Percentiles rank a stretch among this genome's conserved stretches.
phyloP scores from a whole-genome alignment of 345 rosid species.

The Citrus glauca region DNA sequence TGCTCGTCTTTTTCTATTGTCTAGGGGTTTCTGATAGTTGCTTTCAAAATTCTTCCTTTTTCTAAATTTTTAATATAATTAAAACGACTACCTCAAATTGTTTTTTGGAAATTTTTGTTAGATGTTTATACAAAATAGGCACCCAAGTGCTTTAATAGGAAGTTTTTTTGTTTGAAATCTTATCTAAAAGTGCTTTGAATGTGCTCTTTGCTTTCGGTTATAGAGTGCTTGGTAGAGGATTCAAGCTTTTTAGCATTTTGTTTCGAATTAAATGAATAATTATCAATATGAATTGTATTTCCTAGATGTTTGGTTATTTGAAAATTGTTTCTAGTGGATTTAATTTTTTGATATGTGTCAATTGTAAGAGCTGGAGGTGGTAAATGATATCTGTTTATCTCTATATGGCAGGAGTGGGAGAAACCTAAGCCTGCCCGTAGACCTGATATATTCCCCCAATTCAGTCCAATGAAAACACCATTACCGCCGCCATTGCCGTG shows the following conservation, averaged over 20 bases:
- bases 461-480: conserved; percentile 80
- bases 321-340: neutral
- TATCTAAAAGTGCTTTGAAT: neutral
- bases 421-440: conserved; percentile 75
- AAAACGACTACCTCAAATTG: no score
- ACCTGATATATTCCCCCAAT: conserved; percentile 69
- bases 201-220: neutral
- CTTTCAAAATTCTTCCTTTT: neutral
- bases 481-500: conserved; percentile 69
- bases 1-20: neutral
- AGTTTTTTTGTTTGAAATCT: neutral
- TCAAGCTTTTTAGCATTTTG: neutral
- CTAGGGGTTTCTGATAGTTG: neutral
- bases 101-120: no score
- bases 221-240: neutral
- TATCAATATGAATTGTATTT: neutral
- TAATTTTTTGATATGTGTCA: neutral
- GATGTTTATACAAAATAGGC: neutral
- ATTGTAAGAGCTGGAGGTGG: neutral
- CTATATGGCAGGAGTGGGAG: conserved; percentile 60
- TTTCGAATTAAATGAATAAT: neutral
- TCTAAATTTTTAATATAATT: no score
- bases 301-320: neutral
- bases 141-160: neutral
- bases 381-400: conserved; percentile 7